phyloP scores from a whole-genome alignment of 768 basidiomycete species.

The Austroboletus eburneus region DNA sequence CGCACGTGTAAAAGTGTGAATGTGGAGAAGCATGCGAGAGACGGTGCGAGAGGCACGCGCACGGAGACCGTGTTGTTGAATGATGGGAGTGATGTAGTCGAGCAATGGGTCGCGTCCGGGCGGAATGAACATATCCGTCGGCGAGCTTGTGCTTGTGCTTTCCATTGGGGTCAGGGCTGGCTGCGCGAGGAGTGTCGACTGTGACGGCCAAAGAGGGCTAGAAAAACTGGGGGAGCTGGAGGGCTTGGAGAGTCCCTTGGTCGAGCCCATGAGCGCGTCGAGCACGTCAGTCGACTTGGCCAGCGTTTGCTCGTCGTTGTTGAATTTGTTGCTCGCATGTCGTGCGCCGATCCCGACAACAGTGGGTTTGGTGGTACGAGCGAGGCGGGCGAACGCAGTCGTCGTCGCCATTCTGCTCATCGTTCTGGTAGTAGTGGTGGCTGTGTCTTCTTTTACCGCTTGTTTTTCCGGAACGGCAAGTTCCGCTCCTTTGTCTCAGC shows the following conservation, averaged over 20 bases:
- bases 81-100: slow-evolving; percentile 54
- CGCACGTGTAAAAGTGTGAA: slow-evolving; percentile 70
- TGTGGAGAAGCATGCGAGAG: slow-evolving; percentile 60
- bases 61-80: slow-evolving; percentile 64
- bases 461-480: no score
- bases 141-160: no score
- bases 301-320: slow-evolving; percentile 21
- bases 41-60: slow-evolving; percentile 54
- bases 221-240: neutral
- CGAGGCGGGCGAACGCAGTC: no score
- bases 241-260: slow-evolving; percentile 13
- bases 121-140: slow-evolving; percentile 58
- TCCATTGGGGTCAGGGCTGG: no score
- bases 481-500: no score
- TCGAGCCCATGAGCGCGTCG: slow-evolving; percentile 22
- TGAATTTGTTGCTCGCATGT: slow-evolving; percentile 13
- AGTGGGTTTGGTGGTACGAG: no score
- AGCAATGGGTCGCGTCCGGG: slow-evolving; percentile 75
- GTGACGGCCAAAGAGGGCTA: no score
- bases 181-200: no score
- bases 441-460: no score
- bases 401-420: no score
- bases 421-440: no score
- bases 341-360: no score
- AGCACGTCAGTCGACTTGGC: slow-evolving; percentile 23